Conservation (phyloP, 306 rosid species). For the Castanea mollissima region DNA sequence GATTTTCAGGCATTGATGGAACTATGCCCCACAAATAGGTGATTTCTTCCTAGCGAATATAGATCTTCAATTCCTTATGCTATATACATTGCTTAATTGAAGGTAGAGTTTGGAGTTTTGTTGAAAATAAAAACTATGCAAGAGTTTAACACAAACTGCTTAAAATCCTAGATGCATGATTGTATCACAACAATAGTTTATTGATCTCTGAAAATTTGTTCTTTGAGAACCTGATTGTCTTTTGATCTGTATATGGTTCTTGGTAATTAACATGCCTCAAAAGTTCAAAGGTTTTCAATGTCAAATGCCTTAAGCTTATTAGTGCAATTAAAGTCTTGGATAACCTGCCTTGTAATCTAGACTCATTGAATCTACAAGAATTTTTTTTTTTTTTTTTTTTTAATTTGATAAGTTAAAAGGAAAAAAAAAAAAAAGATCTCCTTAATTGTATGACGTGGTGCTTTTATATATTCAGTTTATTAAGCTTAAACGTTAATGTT, state of each 20-base stretch:
- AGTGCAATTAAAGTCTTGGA: neutral
- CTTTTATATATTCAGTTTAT: neutral
- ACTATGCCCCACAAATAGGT: constrained; percentile 81
- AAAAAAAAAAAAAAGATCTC: no score
- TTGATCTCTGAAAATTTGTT: neutral
- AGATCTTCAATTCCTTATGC: constrained; percentile 29
- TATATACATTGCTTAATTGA: constrained; percentile 23
- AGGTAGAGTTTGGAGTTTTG: constrained; percentile 11
- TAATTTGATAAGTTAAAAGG: no score
- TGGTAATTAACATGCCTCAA: neutral
- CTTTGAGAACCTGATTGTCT: neutral
- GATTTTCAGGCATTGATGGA: constrained; percentile 60
- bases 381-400: no score
- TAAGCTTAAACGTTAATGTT: neutral
- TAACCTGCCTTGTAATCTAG: neutral
- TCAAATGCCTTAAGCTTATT: neutral
- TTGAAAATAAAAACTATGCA: neutral
- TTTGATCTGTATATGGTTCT: neutral
- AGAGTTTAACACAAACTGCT: neutral
- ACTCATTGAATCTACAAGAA: neutral
- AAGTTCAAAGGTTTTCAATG: neutral
- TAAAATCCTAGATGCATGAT: neutral
- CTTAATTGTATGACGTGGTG: neutral
- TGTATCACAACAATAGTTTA: neutral
- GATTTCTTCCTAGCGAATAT: constrained; percentile 14